phyloP scores from a whole-genome alignment of 495 filamentous ascomycete species.

The Hypomontagnella submonticulosa region DNA sequence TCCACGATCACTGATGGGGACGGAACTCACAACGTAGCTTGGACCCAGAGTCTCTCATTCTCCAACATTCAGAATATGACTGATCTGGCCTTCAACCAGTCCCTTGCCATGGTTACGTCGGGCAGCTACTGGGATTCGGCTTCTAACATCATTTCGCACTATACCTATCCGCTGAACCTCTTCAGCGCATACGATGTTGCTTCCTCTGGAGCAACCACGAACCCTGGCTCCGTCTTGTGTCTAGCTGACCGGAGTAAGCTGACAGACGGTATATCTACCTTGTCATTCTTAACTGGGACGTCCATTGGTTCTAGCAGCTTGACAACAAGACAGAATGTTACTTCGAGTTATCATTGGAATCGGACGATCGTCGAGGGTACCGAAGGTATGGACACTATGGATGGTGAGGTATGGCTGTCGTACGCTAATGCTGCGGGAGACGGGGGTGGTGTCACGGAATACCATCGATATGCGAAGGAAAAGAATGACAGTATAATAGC shows the following conservation, averaged over 20 bases:
- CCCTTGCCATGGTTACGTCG: constrained; percentile 68
- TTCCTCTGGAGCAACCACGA: constrained; percentile 39
- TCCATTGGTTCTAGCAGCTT: constrained; percentile 26
- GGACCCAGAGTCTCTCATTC: constrained; percentile 71
- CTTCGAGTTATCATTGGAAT: constrained; percentile 46
- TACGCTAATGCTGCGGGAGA: constrained; percentile 21
- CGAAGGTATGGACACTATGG: constrained; percentile 39
- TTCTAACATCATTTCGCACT: constrained; percentile 45
- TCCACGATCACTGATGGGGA: constrained; percentile 62
- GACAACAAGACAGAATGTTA: constrained; percentile 43
- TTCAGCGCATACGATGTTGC: constrained; percentile 45
- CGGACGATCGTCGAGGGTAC: constrained; percentile 42
- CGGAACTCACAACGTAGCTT: constrained; percentile 53
- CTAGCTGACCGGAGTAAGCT: constrained; percentile 44
- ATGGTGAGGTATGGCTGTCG: constrained; percentile 44
- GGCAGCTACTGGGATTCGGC: constrained; percentile 66
- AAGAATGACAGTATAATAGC: constrained; percentile 36
- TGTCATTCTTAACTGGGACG: constrained; percentile 36
- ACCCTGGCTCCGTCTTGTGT: constrained; percentile 44
- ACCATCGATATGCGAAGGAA: constrained; percentile 41
- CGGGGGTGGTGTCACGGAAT: constrained; percentile 9
- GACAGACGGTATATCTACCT: constrained; percentile 31
- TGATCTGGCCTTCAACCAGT: constrained; percentile 68
- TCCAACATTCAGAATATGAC: constrained; percentile 70
- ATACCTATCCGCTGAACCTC: constrained; percentile 48